Evolutionary conservation across 2,329 filamentous ascomycete genomes (phyloP), one percentile per base, ranked within the genome.

Genomic region (Sporothrix dimorphospora): DNA sequence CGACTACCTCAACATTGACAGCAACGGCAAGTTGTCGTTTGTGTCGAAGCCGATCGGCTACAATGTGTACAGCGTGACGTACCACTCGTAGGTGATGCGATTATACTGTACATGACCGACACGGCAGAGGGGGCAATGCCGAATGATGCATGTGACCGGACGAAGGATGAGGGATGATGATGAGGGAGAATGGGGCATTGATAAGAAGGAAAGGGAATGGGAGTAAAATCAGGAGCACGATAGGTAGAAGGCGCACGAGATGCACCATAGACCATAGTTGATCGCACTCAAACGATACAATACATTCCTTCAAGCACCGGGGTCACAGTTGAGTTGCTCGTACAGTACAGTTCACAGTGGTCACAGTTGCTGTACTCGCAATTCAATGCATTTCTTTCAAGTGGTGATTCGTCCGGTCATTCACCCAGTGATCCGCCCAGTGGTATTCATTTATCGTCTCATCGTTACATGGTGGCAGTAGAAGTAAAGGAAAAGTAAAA

Each of bases 1-100:
- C 61, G 71, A 72, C 42, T 78, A 75, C 59, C 71, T 75, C 30
- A 76, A 75, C 63, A 75, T 77, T 45, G 40, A 53, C n/a, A 6
- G 69, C 11, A 67, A 74, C 69, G 77, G 75, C 19, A 16, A 55
- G 8, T 59, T 77, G 34, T 73, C 72, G 30, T 76, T 76, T 59
- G 72, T 63, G 42, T 59, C 69, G 11, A 72, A 40, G 24, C 69
- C 76, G 1, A 65, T 66, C 12, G 73, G 74, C 27, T 76, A 74
- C 73, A 76, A 72, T n/a, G 66, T 76, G 14, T 78, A 73, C 68
- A 76, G 75, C 38, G 77, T 78, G 14, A 77, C 76, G 21, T 78
- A 77, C 72, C 74, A 77, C 66, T 59, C 42, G 45, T 67, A 51
- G n/a, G 30, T 34, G 30, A n/a, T n/a, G 30, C 3, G 30, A 34